A percentile compares a stretch with the other conserved stretches of the same genome.
Conservation (phyloP, 2,329 filamentous ascomycete genomes). For the Xylariaceae sp. region DNA sequence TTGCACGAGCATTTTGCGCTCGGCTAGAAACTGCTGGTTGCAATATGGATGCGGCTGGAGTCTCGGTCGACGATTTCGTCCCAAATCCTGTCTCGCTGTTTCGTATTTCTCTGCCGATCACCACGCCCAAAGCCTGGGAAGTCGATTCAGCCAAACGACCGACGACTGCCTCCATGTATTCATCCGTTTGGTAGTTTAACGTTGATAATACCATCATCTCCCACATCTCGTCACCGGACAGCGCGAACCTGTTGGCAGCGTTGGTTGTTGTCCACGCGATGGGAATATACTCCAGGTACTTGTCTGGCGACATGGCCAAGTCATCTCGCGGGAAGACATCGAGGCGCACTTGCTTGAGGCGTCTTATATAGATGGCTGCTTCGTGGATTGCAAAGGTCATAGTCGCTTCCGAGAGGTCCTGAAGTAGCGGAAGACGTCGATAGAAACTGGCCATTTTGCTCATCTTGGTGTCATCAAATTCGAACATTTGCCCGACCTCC, state of each 20-base stretch:
- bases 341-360: not conserved
- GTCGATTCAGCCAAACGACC: not conserved
- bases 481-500: no score
- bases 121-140: not conserved
- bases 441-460: no score
- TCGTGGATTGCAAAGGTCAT: no score
- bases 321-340: not conserved
- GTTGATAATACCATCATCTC: slow-evolving; percentile 7
- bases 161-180: slow-evolving; percentile 2
- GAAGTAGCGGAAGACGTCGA: no score
- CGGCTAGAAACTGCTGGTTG: no score
- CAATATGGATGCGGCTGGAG: no score
- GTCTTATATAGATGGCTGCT: not conserved
- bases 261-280: slow-evolving; percentile 1
- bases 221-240: not conserved
- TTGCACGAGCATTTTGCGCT: no score
- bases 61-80: no score
- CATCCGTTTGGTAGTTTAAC: slow-evolving; percentile 4
- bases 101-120: no score
- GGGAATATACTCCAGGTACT: slow-evolving; percentile 10
- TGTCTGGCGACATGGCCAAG: not conserved
- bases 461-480: no score
- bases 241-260: not conserved
- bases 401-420: no score
- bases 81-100: not conserved